Evolutionary conservation across 2,329 filamentous ascomycete species (phyloP).

Genomic region (Penicillium crustosum): DNA sequence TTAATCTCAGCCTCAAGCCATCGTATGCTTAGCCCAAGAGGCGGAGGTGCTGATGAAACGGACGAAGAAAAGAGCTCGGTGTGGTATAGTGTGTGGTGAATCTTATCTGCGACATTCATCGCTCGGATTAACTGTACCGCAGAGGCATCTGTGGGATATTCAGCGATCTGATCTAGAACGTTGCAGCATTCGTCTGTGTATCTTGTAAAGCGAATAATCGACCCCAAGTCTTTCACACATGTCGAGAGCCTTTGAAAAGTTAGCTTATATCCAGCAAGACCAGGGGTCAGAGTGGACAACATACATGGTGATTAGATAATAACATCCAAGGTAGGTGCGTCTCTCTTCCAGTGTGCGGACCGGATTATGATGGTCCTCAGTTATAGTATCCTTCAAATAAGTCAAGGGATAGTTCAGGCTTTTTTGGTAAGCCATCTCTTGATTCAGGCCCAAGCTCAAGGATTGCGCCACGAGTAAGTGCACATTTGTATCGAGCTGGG

Average conservation of each 20-base stretch:
- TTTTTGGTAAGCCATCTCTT: slow-evolving; percentile 9
- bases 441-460: slow-evolving; percentile 49
- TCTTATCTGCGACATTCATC: slow-evolving; percentile 54
- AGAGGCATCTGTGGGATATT: slow-evolving; percentile 50
- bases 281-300: slow-evolving; percentile 24
- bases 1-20: slow-evolving; percentile 49
- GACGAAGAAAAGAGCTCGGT: slow-evolving; percentile 21
- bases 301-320: slow-evolving; percentile 57
- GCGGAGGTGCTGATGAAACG: slow-evolving; percentile 17
- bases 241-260: slow-evolving; percentile 16
- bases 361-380: slow-evolving; percentile 29
- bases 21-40: slow-evolving; percentile 35
- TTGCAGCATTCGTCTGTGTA: slow-evolving; percentile 55
- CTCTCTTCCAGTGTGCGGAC: slow-evolving; percentile 54
- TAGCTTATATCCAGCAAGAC: background rate
- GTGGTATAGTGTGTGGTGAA: slow-evolving; percentile 35
- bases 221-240: slow-evolving; percentile 47
- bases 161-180: slow-evolving; percentile 46
- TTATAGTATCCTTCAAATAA: slow-evolving; percentile 12
- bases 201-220: slow-evolving; percentile 53
- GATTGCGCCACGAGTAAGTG: slow-evolving; percentile 51
- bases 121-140: slow-evolving; percentile 52
- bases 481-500: slow-evolving; percentile 54
- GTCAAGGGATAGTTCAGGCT: slow-evolving; percentile 10
- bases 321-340: slow-evolving; percentile 54